Evolutionary conservation across 768 basidiomycete species (phyloP).

Genomic region (Kwoniella dejecticola): DNA sequence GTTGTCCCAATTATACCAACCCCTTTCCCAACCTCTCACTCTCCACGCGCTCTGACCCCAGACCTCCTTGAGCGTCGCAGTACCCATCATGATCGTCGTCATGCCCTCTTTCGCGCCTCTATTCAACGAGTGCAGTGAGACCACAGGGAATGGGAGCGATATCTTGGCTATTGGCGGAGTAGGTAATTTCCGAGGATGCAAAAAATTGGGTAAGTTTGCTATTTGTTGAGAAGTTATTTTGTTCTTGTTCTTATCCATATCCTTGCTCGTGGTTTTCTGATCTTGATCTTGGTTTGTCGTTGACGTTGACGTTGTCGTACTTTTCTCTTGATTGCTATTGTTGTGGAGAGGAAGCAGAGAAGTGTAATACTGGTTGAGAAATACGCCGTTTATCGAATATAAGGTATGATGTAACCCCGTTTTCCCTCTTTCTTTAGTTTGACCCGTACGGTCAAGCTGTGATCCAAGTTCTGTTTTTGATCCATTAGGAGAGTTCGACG

Average conservation of each 20-base stretch:
- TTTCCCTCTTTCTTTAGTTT: not conserved
- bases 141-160: slow-evolving; percentile 40
- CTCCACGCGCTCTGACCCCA: slow-evolving; percentile 33
- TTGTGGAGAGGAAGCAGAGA: not conserved
- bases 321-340: not conserved
- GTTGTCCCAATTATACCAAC: slow-evolving; percentile 27
- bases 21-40: slow-evolving; percentile 38
- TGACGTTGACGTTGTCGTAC: not conserved
- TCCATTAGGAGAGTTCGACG: too few species aligned
- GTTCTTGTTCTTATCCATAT: not conserved
- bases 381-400: slow-evolving; percentile 12
- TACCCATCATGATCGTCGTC: slow-evolving; percentile 47
- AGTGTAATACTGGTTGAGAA: slow-evolving; percentile 16
- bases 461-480: too few species aligned
- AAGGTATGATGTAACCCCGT: slow-evolving; percentile 19
- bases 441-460: not conserved
- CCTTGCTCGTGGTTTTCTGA: too few species aligned
- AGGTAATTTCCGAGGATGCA: slow-evolving; percentile 35
- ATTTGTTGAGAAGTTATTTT: not conserved
- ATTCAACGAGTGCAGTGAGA: slow-evolving; percentile 27
- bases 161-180: slow-evolving; percentile 38
- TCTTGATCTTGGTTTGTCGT: not conserved
- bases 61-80: slow-evolving; percentile 38
- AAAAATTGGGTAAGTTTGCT: slow-evolving; percentile 30
- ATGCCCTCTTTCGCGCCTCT: slow-evolving; percentile 39